Conservation (phyloP, 1,284 basidiomycete genomes). For the Caloboletus inedulis region DNA sequence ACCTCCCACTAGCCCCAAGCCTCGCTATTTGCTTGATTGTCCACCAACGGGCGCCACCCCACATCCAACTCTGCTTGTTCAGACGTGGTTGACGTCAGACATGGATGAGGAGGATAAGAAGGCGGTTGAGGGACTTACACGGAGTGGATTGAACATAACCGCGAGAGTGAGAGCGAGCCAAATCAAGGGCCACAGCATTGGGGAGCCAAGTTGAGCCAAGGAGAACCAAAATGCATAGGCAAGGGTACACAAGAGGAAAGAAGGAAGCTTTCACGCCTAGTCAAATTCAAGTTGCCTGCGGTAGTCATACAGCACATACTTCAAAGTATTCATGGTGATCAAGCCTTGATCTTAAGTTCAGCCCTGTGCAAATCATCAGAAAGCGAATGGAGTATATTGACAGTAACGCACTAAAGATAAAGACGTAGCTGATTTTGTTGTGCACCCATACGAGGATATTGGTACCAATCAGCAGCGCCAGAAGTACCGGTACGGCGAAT, state of each 20-base stretch:
- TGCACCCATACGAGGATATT: slow-evolving; percentile 80
- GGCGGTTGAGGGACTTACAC: slow-evolving; percentile 43
- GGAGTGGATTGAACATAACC: slow-evolving; percentile 77
- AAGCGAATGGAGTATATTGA: neutral
- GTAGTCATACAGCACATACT: slow-evolving; percentile 37
- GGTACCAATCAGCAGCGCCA: slow-evolving; percentile 75
- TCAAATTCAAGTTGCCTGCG: slow-evolving; percentile 3
- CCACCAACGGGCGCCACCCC: slow-evolving; percentile 66
- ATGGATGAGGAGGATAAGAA: neutral
- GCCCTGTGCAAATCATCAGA: slow-evolving; percentile 44
- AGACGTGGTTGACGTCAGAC: neutral
- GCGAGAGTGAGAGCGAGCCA: slow-evolving; percentile 72
- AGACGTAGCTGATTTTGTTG: slow-evolving; percentile 83
- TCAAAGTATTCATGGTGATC: slow-evolving; percentile 85
- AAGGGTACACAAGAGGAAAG: slow-evolving; percentile 73
- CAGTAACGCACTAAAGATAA: slow-evolving; percentile 74
- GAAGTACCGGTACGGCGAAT: slow-evolving; percentile 72
- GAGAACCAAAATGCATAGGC: slow-evolving; percentile 85
- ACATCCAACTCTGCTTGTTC: slow-evolving; percentile 22
- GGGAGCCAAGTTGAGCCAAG: slow-evolving; percentile 60
- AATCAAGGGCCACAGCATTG: slow-evolving; percentile 73
- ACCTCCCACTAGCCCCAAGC: slow-evolving; percentile 67
- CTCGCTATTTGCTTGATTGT: slow-evolving; percentile 61
- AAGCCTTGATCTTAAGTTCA: slow-evolving; percentile 72
- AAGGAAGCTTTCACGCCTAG: slow-evolving; percentile 58